Base-by-base conservation (phyloP, 306 rosid genomes). In the Styphnolobium japonicum region DNA sequence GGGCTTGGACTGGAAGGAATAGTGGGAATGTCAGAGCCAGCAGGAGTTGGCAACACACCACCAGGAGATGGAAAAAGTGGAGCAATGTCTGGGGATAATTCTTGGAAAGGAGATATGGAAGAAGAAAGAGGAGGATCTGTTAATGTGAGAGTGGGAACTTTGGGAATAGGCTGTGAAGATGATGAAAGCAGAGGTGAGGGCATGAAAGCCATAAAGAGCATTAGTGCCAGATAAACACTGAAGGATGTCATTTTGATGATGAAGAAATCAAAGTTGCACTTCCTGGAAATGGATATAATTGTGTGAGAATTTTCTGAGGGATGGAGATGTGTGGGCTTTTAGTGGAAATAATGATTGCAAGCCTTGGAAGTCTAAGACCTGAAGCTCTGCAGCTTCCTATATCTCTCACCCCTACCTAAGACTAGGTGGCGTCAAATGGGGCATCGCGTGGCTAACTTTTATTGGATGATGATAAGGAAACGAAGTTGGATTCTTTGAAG, bases 1-100 rank as follows among this genome's bases (percentile, higher is more conserved):
- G 98, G 97, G 81, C 98, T 92, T 48, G 90, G 97, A 79, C 81
- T 92, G 33, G 98, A 89, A 71, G 98, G 97, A 81, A 94, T 92
- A 76, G 87, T 90, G 83, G 97, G 92, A 19, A 85, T 83, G 11
- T 89, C 86, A 63, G 88, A 84, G 29, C 88, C 89, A 73, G 85
- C 36, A 22, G 98, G 90, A 61, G 89, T 82, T 1, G 92, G 84
- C 58, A 88, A 68, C 27, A 72, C 82, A n/a, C 73, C 90, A 31
- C 97, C 98, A 7, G 92, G 84, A 22, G 97, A 90, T 51, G 98
- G 98, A 79, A 94, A 69, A 39, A 94, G 89, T 45, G 97, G 98
- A 82, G 93, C 80, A 85, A 94, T 92, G 16, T 94, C 98, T 4
- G 97, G 94, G 27, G 97, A 86, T 34, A 92, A 60, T 8, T 71